These are phyloP conservation scores for Ophiostoma perfectum DNA, from an alignment of 2,329 filamentous ascomycete genomes.

Conservation along the genomic window DNA sequence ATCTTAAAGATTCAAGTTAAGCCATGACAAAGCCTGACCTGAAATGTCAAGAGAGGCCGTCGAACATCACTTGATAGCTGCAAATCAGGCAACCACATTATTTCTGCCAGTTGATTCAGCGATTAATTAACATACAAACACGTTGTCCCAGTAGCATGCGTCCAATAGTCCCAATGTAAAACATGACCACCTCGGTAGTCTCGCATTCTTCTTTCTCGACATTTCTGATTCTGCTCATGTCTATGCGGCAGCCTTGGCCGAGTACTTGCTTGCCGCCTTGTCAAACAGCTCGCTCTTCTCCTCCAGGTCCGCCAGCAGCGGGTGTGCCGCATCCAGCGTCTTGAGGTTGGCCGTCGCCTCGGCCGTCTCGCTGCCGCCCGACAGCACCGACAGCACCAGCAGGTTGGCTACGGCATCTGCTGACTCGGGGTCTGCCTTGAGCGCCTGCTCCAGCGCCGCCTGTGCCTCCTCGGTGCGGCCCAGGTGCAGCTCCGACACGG, in stretches of 20 bases:
- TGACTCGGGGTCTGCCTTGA: slow-evolving; percentile 66
- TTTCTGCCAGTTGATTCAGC: not conserved
- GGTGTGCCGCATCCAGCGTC: slow-evolving; percentile 60
- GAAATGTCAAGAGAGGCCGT: too few relatives aligned
- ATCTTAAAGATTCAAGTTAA: too few relatives aligned
- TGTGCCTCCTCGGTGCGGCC: slow-evolving; percentile 85
- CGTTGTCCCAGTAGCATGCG: slow-evolving; percentile 2
- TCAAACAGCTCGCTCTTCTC: slow-evolving; percentile 89
- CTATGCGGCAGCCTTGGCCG: slow-evolving; percentile 66
- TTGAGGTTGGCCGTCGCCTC: slow-evolving; percentile 53
- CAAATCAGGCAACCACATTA: too few relatives aligned
- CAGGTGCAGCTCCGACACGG: slow-evolving; percentile 84
- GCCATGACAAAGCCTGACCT: too few relatives aligned
- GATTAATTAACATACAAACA: not conserved
- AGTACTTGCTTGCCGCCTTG: slow-evolving; percentile 79
- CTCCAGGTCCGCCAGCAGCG: slow-evolving; percentile 65
- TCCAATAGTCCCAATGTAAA: not conserved
- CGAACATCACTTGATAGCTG: too few relatives aligned
- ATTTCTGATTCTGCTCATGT: not conserved
- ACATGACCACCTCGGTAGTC: not conserved
- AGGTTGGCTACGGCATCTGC: slow-evolving; percentile 75
- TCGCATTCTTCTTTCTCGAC: not conserved
- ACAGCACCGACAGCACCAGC: slow-evolving; percentile 70
- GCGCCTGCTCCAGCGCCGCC: slow-evolving; percentile 71
- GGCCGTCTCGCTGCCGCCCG: slow-evolving; percentile 59